A percentile compares a stretch with the other conserved stretches of the same genome.
Evolutionary conservation across 1,284 basidiomycete genomes (phyloP).

Genomic region (Melampsora americana): DNA sequence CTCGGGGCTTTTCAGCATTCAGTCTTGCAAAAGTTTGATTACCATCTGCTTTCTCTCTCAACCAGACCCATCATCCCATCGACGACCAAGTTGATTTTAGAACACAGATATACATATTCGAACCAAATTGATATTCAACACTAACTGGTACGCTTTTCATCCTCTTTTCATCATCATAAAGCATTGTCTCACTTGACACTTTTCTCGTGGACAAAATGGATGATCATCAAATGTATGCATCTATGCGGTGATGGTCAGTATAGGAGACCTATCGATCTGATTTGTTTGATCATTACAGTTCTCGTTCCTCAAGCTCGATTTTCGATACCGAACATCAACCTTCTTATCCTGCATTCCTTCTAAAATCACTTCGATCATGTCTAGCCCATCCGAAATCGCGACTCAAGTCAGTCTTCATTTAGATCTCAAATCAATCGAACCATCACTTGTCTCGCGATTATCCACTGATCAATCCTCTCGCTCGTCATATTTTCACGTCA

Average conservation of each 20-base stretch:
- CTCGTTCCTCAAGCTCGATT: background rate
- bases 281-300: background rate
- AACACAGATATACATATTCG: too few species aligned
- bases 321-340: too few species aligned
- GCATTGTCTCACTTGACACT: background rate
- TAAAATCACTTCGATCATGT: conserved; percentile 3
- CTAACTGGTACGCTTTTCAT: too few species aligned
- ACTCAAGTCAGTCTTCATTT: conserved; percentile 14
- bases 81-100: too few species aligned
- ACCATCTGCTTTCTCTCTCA: too few species aligned
- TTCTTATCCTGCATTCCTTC: background rate
- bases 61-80: too few species aligned
- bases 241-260: background rate
- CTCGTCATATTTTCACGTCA: background rate
- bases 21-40: too few species aligned
- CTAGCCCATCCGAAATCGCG: conserved; percentile 34
- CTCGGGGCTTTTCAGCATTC: too few species aligned
- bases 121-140: too few species aligned
- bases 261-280: background rate
- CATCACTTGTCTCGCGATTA: background rate
- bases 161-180: background rate
- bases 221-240: background rate
- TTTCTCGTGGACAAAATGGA: background rate
- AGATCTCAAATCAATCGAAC: background rate
- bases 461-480: background rate